A percentile compares a stretch with the other conserved stretches of the same genome.
phyloP scores from a whole-genome alignment of 2,329 filamentous ascomycete genomes.

The Hypoxylon sp. region DNA sequence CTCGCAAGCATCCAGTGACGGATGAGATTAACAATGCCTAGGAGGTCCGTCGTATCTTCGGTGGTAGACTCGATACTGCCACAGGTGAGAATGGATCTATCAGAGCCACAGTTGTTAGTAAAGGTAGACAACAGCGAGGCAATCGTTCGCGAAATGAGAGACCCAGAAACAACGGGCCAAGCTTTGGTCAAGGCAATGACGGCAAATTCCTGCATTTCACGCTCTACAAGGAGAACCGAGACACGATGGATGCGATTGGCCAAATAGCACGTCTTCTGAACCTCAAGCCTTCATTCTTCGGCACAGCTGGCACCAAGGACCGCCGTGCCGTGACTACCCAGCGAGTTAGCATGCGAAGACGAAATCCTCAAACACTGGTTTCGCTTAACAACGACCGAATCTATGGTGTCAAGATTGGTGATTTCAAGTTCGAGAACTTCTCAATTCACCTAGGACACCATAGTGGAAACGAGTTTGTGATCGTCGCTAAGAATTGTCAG shows the following conservation, averaged over 20 bases:
- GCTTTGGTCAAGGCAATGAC: conserved; percentile 50
- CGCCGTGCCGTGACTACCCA: conserved; percentile 88
- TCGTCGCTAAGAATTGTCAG: conserved; percentile 87
- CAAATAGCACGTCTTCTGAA: conserved; percentile 80
- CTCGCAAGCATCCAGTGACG: not conserved
- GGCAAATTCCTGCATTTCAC: conserved; percentile 91
- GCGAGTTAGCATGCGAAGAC: conserved; percentile 73
- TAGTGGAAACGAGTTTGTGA: conserved; percentile 89
- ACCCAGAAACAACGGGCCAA: conserved; percentile 41
- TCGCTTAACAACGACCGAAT: conserved; percentile 70
- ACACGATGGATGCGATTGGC: conserved; percentile 90
- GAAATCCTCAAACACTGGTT: conserved; percentile 69
- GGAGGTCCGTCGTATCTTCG: conserved; percentile 82
- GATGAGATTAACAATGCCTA: conserved; percentile 43
- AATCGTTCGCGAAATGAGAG: conserved; percentile 45
- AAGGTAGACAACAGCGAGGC: conserved; percentile 46
- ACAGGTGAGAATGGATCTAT: conserved; percentile 71
- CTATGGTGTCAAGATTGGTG: conserved; percentile 76
- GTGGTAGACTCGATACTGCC: conserved; percentile 79
- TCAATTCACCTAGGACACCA: conserved; percentile 86
- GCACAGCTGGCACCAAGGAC: conserved; percentile 88
- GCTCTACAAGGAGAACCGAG: conserved; percentile 95
- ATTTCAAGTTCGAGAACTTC: conserved; percentile 80
- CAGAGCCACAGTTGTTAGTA: conserved; percentile 63
- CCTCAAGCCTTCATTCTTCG: conserved; percentile 79